Percentiles rank a stretch among this genome's conserved stretches.
phyloP scores from a whole-genome alignment of 305 asterid genomes.

The Fraxinus paxiana region DNA sequence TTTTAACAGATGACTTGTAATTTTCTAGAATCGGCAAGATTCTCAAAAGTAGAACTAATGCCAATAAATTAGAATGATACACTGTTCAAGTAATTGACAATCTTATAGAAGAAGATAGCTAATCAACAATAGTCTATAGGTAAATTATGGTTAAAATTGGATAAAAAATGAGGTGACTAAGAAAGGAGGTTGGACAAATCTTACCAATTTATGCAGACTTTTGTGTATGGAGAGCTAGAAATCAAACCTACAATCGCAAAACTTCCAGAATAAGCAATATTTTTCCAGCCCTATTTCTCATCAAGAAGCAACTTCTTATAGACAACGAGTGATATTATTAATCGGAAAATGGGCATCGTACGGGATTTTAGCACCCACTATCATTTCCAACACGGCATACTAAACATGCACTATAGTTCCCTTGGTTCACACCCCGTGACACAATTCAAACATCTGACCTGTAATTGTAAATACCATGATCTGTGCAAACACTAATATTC shows the following conservation, averaged over 20 bases:
- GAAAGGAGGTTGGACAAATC: constrained; percentile 42
- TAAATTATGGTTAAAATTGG: constrained; percentile 33
- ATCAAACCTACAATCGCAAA: constrained; percentile 43
- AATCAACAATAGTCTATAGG: constrained; percentile 33
- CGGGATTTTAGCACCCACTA: background rate
- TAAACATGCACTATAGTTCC: background rate
- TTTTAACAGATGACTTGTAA: constrained; percentile 2
- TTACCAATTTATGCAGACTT: constrained; percentile 42
- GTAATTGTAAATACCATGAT: background rate
- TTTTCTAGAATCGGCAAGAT: background rate
- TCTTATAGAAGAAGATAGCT: constrained; percentile 28
- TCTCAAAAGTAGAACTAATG: constrained; percentile 12
- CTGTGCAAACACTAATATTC: background rate
- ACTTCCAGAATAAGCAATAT: constrained; percentile 27
- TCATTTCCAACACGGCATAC: background rate
- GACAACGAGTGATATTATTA: background rate
- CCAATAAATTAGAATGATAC: constrained; percentile 5
- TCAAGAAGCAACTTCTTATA: constrained; percentile 19
- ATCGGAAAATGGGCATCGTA: background rate
- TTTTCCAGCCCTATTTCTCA: constrained; percentile 13
- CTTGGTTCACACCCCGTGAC: background rate
- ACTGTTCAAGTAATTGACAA: constrained; percentile 11
- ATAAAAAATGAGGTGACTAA: constrained; percentile 28
- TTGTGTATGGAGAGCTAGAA: constrained; percentile 23
- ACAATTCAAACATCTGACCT: background rate